Percentiles rank a stretch among this genome's conserved stretches.
phyloP scores from a whole-genome alignment of 352 stramenopile genomes.

The Globisporangium abappressorium region DNA sequence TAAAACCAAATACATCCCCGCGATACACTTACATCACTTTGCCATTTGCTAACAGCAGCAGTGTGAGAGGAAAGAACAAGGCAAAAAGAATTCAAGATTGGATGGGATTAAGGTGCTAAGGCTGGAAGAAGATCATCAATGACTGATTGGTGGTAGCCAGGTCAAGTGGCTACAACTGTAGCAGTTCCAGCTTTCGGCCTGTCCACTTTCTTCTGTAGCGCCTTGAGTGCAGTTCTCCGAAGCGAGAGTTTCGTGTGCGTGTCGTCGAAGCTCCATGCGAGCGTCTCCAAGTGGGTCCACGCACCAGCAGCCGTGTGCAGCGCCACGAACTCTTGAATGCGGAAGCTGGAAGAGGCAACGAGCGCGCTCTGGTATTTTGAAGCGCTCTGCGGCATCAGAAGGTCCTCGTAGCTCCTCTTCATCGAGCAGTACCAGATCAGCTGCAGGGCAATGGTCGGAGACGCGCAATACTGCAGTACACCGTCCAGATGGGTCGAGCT shows the following conservation, averaged over 20 bases:
- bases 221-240: background rate
- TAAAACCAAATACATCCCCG: slow-evolving; percentile 6
- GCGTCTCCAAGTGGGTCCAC: slow-evolving; percentile 14
- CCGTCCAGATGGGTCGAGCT: background rate
- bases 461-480: slow-evolving; percentile 6
- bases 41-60: background rate
- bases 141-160: no score
- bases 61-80: background rate
- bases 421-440: slow-evolving; percentile 1
- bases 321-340: slow-evolving; percentile 17
- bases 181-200: background rate
- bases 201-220: background rate
- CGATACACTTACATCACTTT: background rate
- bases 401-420: background rate
- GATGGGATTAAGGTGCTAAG: no score
- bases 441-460: slow-evolving; percentile 5
- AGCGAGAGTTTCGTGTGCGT: background rate
- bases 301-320: slow-evolving; percentile 15
- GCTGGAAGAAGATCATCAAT: no score
- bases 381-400: background rate
- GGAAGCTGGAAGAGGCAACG: background rate
- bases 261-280: slow-evolving; percentile 14
- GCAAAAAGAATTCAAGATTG: background rate
- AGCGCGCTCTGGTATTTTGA: background rate
- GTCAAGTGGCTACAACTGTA: background rate